Conservation (phyloP, 805 yeast species). For the Candida khao-thaluensis region DNA sequence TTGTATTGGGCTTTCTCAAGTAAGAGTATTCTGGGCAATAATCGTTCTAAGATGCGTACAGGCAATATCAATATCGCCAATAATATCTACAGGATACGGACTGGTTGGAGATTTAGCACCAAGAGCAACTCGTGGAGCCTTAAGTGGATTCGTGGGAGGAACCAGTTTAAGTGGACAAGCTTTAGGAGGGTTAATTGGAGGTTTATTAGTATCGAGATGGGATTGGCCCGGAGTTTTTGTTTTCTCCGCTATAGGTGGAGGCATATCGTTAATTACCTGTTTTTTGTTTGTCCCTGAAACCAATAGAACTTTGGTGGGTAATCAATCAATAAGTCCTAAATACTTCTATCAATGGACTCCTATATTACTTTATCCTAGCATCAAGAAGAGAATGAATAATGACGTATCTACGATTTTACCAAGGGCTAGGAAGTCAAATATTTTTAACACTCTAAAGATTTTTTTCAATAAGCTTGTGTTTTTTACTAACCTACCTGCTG, state of each 20-base stretch:
- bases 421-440: conserved; percentile 13
- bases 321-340: conserved; percentile 58
- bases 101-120: conserved; percentile 68
- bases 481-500: conserved; percentile 51
- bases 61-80: conserved; percentile 70
- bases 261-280: conserved; percentile 34
- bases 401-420: conserved; percentile 26
- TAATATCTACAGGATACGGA: conserved; percentile 65
- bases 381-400: conserved; percentile 24
- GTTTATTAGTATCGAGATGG: conserved; percentile 32
- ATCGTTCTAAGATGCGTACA: conserved; percentile 65
- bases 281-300: conserved; percentile 64
- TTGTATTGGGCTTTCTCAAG: conserved; percentile 61
- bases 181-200: conserved; percentile 68
- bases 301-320: conserved; percentile 65
- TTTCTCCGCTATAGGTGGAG: conserved; percentile 65
- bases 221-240: conserved; percentile 74
- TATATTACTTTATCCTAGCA: conserved; percentile 26
- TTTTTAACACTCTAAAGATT: conserved; percentile 38
- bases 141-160: conserved; percentile 61
- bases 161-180: conserved; percentile 68
- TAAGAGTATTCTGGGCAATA: conserved; percentile 53
- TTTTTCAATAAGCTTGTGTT: conserved; percentile 42
- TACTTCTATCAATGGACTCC: conserved; percentile 42
- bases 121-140: conserved; percentile 63